Evolutionary conservation across 345 rosid genomes (phyloP), one percentile per base, ranked within the genome.

Genomic region (Laguncularia racemosa): DNA sequence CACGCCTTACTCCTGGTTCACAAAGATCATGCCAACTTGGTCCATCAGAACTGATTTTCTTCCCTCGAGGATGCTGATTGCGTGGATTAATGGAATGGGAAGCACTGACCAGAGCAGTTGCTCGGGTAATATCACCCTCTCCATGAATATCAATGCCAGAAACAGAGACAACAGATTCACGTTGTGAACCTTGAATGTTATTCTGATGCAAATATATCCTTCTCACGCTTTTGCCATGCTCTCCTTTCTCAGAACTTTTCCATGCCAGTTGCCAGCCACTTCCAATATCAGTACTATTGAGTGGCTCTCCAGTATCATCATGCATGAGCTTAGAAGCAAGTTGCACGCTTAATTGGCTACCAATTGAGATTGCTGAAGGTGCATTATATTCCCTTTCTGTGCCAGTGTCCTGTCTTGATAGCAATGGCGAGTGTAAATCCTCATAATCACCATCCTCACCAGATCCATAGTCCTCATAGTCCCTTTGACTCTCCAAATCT

Each of bases 1-100:
- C 78, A 11, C 71, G 73, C 63, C 65, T 71, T 43, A 73, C 70
- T 56, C 81, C 81, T 17, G 78, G 81, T 55, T 77, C 81, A 9
- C 59, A 63, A 20, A 73, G 71, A 23, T 64, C 69, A 13, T 17
- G 15, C 65, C 65, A 67, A 18, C 58, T 40, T 10, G 71, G 44
- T n/a, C 63, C 73, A 17, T 46, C 60, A 20, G 55, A 19, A 10
- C 59, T 20, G n/a, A 53, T n/a, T 52, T 50, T 48, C 8, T 67
- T 40, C 16, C 28, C 64, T 8, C 43, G 38, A n/a, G 67, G 59
- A 49, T 20, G 20, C 8, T 48, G 56, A 52, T 46, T 47, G 16
- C 58, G 58, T 11, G 55, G 50, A 7, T 68, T 49, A 40, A 20
- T 48, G 1, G 72, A 57, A 23, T 48, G 61, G 19, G 66, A 44